Evolutionary conservation across 805 yeast species (phyloP).

Genomic region (Metschnikowia koreensis): DNA sequence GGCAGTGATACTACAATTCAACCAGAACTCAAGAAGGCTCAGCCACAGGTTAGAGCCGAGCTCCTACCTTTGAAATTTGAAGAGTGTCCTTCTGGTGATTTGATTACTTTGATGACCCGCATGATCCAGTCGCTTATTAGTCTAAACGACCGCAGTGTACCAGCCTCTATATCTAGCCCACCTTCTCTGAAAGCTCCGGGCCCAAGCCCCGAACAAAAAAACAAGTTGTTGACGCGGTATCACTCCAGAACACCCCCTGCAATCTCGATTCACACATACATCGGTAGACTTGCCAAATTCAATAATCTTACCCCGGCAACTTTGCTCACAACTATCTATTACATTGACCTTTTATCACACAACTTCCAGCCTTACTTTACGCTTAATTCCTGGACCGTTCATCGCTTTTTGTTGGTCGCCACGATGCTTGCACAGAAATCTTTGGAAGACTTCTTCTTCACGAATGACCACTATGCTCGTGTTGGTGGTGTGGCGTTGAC

Average conservation of each 20-base stretch:
- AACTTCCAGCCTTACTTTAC: slow-evolving; percentile 75
- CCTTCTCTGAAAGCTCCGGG: slow-evolving; percentile 16
- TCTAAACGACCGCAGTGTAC: slow-evolving; percentile 64
- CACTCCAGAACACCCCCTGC: slow-evolving; percentile 92
- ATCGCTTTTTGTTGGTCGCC: slow-evolving; percentile 84
- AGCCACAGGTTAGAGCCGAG: slow-evolving; percentile 14
- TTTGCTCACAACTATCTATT: slow-evolving; percentile 78
- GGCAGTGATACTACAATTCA: slow-evolving; percentile 4
- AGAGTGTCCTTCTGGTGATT: slow-evolving; percentile 65
- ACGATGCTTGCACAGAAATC: slow-evolving; percentile 90
- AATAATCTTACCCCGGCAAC: slow-evolving; percentile 85
- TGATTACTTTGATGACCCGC: slow-evolving; percentile 69
- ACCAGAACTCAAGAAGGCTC: slow-evolving; percentile 14
- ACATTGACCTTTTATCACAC: slow-evolving; percentile 79
- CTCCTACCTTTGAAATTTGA: slow-evolving; percentile 53
- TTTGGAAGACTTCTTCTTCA: slow-evolving; percentile 89
- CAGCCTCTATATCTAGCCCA: slow-evolving; percentile 31
- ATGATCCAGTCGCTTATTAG: slow-evolving; percentile 75
- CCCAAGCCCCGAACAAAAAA: slow-evolving; percentile 22
- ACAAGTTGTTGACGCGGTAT: slow-evolving; percentile 66
- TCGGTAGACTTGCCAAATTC: slow-evolving; percentile 69
- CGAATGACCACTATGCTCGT: slow-evolving; percentile 89
- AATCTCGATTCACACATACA: slow-evolving; percentile 74
- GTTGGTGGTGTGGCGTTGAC: slow-evolving; percentile 89
- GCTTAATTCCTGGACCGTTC: slow-evolving; percentile 88